Conservation (phyloP, 2,329 filamentous ascomycete genomes). For the Cyphellophora attinorum region DNA sequence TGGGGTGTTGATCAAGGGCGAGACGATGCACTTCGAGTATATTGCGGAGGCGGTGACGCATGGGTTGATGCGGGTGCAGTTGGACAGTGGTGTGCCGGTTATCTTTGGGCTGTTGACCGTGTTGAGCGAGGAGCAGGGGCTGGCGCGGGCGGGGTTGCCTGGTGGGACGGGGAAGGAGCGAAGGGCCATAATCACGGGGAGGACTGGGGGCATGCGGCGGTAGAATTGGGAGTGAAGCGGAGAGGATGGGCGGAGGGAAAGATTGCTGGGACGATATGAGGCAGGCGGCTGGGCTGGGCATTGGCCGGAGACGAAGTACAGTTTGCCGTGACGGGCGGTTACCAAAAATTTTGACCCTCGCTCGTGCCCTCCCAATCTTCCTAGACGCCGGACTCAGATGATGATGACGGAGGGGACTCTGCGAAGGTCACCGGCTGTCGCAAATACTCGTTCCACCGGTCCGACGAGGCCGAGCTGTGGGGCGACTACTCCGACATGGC, state of each 20-base stretch:
- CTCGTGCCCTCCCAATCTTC: not conserved
- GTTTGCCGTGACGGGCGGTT: no score
- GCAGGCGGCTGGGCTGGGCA: not conserved
- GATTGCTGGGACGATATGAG: conserved; percentile 27
- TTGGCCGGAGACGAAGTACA: no score
- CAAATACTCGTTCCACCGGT: no score
- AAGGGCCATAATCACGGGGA: conserved; percentile 83
- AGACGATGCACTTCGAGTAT: conserved; percentile 99
- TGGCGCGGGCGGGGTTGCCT: conserved; percentile 70
- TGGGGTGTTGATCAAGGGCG: conserved; percentile 93
- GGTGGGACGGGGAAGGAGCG: conserved; percentile 29
- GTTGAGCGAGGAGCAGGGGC: conserved; percentile 76
- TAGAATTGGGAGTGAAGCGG: conserved; percentile 86
- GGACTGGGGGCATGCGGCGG: conserved; percentile 90
- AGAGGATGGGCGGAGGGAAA: conserved; percentile 70
- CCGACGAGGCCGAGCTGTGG: no score
- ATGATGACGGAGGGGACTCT: no score
- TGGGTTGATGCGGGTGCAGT: conserved; percentile 86
- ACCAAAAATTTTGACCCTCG: not conserved
- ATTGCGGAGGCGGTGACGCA: conserved; percentile 86
- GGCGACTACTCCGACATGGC: conserved; percentile 11
- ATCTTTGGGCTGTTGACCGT: conserved; percentile 89
- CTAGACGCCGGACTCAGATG: conserved; percentile 13
- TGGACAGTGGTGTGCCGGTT: conserved; percentile 81
- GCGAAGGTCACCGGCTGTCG: no score